Percentiles rank a stretch among this genome's conserved stretches.
Conservation (phyloP, 805 yeast species). For the Pichia occidentalis region DNA sequence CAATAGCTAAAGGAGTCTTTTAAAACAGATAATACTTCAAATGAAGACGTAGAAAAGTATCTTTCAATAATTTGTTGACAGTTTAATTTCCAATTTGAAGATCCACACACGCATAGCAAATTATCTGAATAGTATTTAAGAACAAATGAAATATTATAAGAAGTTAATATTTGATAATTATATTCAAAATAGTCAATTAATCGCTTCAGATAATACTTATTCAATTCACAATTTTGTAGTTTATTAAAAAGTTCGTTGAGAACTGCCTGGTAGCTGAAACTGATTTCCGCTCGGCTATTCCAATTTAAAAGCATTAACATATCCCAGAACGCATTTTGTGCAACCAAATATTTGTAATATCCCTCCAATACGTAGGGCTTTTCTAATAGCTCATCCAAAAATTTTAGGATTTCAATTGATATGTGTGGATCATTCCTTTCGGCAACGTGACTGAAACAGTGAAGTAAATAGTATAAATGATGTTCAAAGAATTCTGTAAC, state of each 20-base stretch:
- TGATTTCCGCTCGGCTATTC: conserved; percentile 1
- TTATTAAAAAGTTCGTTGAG: conserved; percentile 17
- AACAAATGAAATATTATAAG: conserved; percentile 30
- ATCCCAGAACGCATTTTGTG: conserved; percentile 14
- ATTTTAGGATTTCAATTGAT: conserved; percentile 15
- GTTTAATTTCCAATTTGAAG: conserved; percentile 46
- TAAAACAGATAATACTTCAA: conserved; percentile 18
- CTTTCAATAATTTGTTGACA: conserved; percentile 38
- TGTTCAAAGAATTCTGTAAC: conserved; percentile 16
- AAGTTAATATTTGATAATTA: conserved; percentile 16
- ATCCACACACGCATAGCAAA: conserved; percentile 47
- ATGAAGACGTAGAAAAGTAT: conserved; percentile 32
- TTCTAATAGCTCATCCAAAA: conserved; percentile 13
- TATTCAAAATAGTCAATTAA: conserved; percentile 17
- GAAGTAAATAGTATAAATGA: conserved; percentile 15
- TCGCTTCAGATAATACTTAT: conserved; percentile 9
- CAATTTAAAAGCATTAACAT: conserved; percentile 8
- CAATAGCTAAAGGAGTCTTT: conserved; percentile 17
- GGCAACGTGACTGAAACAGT: conserved; percentile 13
- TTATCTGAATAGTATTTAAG: conserved; percentile 42
- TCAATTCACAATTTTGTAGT: conserved; percentile 14
- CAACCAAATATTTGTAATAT: conserved; percentile 12
- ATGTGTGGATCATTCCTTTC: conserved; percentile 7
- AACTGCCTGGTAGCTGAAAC: conserved; percentile 3
- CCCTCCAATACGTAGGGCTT: conserved; percentile 10